Base-by-base conservation (phyloP, 352 stramenopile species). In the Globisporangium iwayamae region DNA sequence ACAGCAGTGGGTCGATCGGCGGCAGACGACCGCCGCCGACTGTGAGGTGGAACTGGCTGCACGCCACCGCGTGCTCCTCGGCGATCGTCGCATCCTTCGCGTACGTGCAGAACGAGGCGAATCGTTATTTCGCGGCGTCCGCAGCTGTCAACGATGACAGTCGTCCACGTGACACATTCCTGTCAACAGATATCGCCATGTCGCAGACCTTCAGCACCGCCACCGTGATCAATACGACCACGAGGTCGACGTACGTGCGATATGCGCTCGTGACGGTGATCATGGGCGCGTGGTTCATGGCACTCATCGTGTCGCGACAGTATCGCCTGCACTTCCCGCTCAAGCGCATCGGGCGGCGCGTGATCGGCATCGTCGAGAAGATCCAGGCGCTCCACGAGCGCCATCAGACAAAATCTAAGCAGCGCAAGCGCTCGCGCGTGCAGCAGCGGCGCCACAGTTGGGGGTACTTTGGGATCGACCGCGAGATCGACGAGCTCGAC, bases 401-500 rank as follows among this genome's bases (percentile, higher is more conserved):
- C n/a, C 46, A 56, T 16, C 41, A 48, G 10, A 56, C n/a, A n/a
- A 52, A 52, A 0, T 46, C 39, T 4, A n/a, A 55, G n/a, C 38
- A 73, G 30, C 65, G 47, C 58, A 62, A 46, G 8, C 56, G 34
- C 20, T 64, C 55, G n/a, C 67, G 11, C 38, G 51, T 46, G 20
- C 46, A 68, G 4, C 60, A 60, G 28, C 68, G 67, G 36, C 68
- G 67, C 58, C 68, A 69, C 47, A 65, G 50, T 11, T 67, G 65
- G 18, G 69, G 76, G 43, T 52, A 67, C n/a, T 36, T 61, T 46
- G 68, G 61, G 48, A 52, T 54, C 3, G 78, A 83, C 30, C 52
- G 73, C 20, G 80, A 91, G 9, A 73, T 93, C 52, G 84, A 93
- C 65, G 79, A 90, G 43, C 74, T 81, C 34, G 84, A 93, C 54